Percentiles rank a stretch among this genome's conserved stretches.
phyloP scores from a whole-genome alignment of 345 rosid genomes.

The Linum usitatissimum region DNA sequence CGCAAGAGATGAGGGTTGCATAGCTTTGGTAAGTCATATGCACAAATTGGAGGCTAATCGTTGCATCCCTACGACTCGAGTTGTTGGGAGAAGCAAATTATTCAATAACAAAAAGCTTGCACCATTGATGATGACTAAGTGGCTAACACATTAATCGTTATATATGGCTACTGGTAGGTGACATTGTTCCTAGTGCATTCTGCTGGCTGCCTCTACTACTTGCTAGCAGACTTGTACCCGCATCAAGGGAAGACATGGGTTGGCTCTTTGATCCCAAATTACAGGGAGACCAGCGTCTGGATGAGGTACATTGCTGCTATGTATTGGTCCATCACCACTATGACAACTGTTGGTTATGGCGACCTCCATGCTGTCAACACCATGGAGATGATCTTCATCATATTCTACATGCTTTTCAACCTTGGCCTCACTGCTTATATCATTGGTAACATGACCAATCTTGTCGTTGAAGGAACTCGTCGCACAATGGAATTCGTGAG shows the following conservation, averaged over 20 bases:
- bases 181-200: slow-evolving; percentile 68
- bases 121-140: too few relatives aligned
- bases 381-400: slow-evolving; percentile 67
- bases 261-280: slow-evolving; percentile 52
- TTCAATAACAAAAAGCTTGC: too few relatives aligned
- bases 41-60: too few relatives aligned
- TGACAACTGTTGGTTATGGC: slow-evolving; percentile 96
- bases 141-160: too few relatives aligned
- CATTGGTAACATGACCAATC: slow-evolving; percentile 92
- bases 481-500: slow-evolving; percentile 96
- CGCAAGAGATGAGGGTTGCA: too few relatives aligned
- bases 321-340: slow-evolving; percentile 94
- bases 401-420: slow-evolving; percentile 83
- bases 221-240: slow-evolving; percentile 74
- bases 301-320: slow-evolving; percentile 63
- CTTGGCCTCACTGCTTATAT: slow-evolving; percentile 83
- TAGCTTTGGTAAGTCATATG: not conserved
- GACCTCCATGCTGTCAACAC: slow-evolving; percentile 86
- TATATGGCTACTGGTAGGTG: slow-evolving; percentile 32
- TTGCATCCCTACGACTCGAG: too few relatives aligned
- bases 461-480: slow-evolving; percentile 90
- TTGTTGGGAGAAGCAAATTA: too few relatives aligned
- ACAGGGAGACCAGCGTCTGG: slow-evolving; percentile 58
- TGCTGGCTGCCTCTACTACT: slow-evolving; percentile 75
- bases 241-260: slow-evolving; percentile 72